Evolutionary conservation across 306 rosid genomes (phyloP).

Genomic region (Malus sylvestris): DNA sequence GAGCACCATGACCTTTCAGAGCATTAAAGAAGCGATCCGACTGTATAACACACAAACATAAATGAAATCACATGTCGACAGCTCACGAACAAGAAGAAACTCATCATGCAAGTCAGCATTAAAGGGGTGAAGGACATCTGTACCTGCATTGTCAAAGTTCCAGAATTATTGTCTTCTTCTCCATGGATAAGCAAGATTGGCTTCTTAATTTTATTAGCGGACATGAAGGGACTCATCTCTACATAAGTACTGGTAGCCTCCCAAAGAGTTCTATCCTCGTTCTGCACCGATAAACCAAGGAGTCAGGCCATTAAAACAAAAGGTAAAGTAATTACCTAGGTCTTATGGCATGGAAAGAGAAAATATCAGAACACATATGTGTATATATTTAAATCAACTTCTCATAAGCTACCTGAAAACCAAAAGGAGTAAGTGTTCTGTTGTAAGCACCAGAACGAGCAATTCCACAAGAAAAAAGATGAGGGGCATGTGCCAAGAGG

Average conservation of each 20-base stretch:
- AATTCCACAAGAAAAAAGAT: conserved; percentile 93
- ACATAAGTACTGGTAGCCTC: conserved; percentile 82
- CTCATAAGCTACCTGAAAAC: conserved; percentile 69
- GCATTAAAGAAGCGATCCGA: conserved; percentile 95
- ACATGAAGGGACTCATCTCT: conserved; percentile 98
- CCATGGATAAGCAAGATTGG: conserved; percentile 96
- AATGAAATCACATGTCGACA: conserved; percentile 17
- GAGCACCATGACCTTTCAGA: conserved; percentile 97
- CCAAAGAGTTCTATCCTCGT: conserved; percentile 98
- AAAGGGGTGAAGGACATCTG: not conserved
- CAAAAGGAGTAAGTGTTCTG: conserved; percentile 96
- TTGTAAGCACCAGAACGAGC: conserved; percentile 99
- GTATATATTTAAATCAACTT: not conserved
- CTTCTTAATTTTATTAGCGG: conserved; percentile 91
- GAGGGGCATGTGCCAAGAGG: conserved; percentile 96
- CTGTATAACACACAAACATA: conserved; percentile 39
- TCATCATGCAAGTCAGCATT: not conserved
- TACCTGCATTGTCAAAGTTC: conserved; percentile 98
- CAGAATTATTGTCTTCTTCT: conserved; percentile 94
- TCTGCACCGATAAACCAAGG: conserved; percentile 36
- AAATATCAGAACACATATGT: not conserved
- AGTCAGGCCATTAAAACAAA: conserved; percentile 5
- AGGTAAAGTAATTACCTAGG: not conserved
- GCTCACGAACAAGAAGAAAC: conserved; percentile 5
- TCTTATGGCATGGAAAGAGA: conserved; percentile 11